Evolutionary conservation across 75 land plant genomes (phyloP).

Genomic region (Sequoiadendron giganteum): DNA sequence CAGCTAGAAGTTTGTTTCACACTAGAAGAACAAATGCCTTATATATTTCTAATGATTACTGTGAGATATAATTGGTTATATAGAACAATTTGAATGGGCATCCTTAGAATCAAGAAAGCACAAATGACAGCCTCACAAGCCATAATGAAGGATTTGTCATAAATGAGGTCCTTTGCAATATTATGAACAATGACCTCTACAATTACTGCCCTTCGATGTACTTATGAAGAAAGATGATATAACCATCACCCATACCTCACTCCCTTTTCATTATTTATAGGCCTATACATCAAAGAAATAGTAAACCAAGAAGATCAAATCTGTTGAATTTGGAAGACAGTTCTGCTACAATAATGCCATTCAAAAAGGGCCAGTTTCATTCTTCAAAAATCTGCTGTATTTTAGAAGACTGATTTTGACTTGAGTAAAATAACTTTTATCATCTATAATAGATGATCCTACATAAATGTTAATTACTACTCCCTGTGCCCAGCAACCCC

Average conservation of each 20-base stretch:
- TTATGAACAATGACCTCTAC: neutral
- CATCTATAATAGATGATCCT: neutral
- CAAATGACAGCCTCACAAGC: neutral
- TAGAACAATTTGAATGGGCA: neutral
- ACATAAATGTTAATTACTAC: too few relatives aligned
- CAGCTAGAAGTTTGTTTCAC: neutral
- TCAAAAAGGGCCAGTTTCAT: neutral
- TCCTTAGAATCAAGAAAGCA: neutral
- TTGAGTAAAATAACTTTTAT: neutral
- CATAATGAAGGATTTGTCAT: neutral
- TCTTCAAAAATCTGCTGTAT: neutral
- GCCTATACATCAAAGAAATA: neutral
- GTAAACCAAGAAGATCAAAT: neutral
- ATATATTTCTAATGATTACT: neutral
- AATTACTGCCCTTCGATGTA: neutral
- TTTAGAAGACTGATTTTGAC: neutral
- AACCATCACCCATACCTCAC: neutral
- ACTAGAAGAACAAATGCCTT: neutral
- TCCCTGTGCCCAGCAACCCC: neutral
- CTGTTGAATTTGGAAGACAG: neutral
- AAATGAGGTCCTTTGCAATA: neutral
- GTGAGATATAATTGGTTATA: neutral
- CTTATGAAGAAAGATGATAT: neutral
- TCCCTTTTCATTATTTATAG: neutral
- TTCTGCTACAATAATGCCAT: neutral